A percentile compares a stretch with the other conserved stretches of the same genome.
These are phyloP conservation scores for Cadophora sp. DNA, from an alignment of 2,329 filamentous ascomycete genomes.

Conservation along the genomic window DNA sequence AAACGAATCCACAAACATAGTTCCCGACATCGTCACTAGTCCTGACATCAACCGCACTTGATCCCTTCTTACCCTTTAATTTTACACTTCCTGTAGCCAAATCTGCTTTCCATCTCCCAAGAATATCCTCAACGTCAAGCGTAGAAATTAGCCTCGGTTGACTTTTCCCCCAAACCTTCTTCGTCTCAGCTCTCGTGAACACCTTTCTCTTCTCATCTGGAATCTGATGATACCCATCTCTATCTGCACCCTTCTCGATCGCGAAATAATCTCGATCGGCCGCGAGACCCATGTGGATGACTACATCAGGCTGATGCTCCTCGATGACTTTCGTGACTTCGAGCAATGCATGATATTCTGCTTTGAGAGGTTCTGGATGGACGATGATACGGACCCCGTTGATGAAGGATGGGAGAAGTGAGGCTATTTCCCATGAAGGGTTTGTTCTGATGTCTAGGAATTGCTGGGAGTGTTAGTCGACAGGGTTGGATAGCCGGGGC, in stretches of 20 bases:
- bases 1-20: constrained; percentile 79
- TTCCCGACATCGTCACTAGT: constrained; percentile 65
- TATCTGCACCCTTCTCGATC: constrained; percentile 71
- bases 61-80: neutral
- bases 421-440: constrained; percentile 79
- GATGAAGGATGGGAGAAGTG: constrained; percentile 66
- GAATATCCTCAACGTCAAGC: constrained; percentile 26
- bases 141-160: constrained; percentile 24
- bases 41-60: constrained; percentile 23
- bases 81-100: neutral
- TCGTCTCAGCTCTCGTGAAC: constrained; percentile 57
- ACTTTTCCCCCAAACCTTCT: constrained; percentile 46
- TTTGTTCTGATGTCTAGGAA: constrained; percentile 58
- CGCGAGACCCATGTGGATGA: constrained; percentile 82
- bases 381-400: constrained; percentile 56
- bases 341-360: constrained; percentile 72
- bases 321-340: constrained; percentile 59
- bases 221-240: constrained; percentile 65
- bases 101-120: constrained; percentile 23
- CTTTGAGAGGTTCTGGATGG: constrained; percentile 69
- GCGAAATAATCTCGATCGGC: constrained; percentile 67
- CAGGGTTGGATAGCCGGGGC: neutral
- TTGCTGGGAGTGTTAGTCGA: constrained; percentile 18
- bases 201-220: constrained; percentile 67
- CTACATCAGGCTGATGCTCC: constrained; percentile 61